Conservation (phyloP, 768 basidiomycete species). For the Pleurotus giganteus region DNA sequence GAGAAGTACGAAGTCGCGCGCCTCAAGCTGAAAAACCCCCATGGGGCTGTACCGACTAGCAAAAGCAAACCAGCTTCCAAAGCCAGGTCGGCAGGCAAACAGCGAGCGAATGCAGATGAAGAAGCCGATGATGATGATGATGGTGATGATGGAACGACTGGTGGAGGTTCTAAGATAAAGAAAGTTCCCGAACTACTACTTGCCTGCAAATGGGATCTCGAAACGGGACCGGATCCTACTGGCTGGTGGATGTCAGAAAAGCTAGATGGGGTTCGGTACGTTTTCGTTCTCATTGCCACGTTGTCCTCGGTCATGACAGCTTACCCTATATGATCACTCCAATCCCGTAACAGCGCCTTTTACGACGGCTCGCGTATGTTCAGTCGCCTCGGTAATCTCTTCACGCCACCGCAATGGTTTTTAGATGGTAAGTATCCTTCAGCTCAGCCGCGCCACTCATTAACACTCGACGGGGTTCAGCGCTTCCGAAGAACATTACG, state of each 20-base stretch:
- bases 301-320: neutral
- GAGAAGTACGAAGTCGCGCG: slow-evolving; percentile 37
- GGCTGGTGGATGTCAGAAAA: slow-evolving; percentile 67
- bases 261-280: slow-evolving; percentile 59
- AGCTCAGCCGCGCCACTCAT: neutral
- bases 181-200: slow-evolving; percentile 45
- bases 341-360: slow-evolving; percentile 36
- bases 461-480: slow-evolving; percentile 23
- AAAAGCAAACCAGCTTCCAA: slow-evolving; percentile 16
- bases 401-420: slow-evolving; percentile 57
- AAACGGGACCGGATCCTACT: slow-evolving; percentile 49
- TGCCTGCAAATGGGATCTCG: slow-evolving; percentile 57
- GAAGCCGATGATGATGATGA: slow-evolving; percentile 23
- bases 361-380: slow-evolving; percentile 52
- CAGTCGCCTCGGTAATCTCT: slow-evolving; percentile 58
- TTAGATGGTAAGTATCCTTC: slow-evolving; percentile 42
- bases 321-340: neutral
- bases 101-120: slow-evolving; percentile 22
- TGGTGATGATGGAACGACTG: slow-evolving; percentile 32
- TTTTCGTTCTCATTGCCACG: neutral
- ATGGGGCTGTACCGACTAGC: slow-evolving; percentile 20
- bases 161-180: slow-evolving; percentile 29
- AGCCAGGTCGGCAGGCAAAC: slow-evolving; percentile 18
- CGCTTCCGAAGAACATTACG: slow-evolving; percentile 51
- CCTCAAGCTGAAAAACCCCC: slow-evolving; percentile 32